These are phyloP conservation scores for Kodamaea kaohsiungensis DNA, from an alignment of 805 yeast species.

Conservation along the genomic window DNA sequence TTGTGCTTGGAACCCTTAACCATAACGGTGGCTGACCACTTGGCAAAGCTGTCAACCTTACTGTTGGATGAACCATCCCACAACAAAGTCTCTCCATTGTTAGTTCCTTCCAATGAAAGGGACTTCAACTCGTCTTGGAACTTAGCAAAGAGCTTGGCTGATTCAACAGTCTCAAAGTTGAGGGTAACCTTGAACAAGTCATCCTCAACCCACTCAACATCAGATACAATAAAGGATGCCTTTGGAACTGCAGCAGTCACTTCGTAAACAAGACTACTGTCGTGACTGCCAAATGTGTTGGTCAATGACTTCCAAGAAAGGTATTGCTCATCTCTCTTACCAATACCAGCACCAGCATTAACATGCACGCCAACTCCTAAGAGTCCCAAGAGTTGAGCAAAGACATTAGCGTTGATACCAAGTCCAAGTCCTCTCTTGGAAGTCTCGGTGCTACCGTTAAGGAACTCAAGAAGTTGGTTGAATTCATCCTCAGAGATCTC, in stretches of 20 bases:
- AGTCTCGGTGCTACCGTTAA: slow-evolving; percentile 5
- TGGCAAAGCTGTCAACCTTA: slow-evolving; percentile 13
- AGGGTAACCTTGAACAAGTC: slow-evolving; percentile 21
- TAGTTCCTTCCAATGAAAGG: slow-evolving; percentile 12
- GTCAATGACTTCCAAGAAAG: slow-evolving; percentile 9
- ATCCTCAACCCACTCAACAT: slow-evolving; percentile 18
- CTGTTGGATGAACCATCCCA: slow-evolving; percentile 11
- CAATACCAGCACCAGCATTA: slow-evolving; percentile 4
- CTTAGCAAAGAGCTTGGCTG: slow-evolving; percentile 13
- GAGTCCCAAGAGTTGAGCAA: slow-evolving; percentile 7
- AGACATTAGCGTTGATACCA: slow-evolving; percentile 1
- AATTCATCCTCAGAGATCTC: not conserved
- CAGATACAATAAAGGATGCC: slow-evolving; percentile 18
- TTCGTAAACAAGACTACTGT: slow-evolving; percentile 11
- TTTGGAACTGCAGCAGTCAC: slow-evolving; percentile 12
- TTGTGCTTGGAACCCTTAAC: slow-evolving; percentile 17
- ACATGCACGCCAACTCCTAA: not conserved
- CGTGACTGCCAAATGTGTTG: slow-evolving; percentile 6
- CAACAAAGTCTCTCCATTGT: slow-evolving; percentile 8
- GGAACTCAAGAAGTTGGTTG: slow-evolving; percentile 3
- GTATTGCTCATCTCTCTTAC: not conserved
- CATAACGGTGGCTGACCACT: slow-evolving; percentile 20
- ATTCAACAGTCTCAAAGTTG: slow-evolving; percentile 19
- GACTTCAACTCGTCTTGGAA: slow-evolving; percentile 14
- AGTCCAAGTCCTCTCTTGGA: slow-evolving; percentile 10